Evolutionary conservation across 495 filamentous ascomycete species (phyloP).

Genomic region (Aspergillus panamensis): DNA sequence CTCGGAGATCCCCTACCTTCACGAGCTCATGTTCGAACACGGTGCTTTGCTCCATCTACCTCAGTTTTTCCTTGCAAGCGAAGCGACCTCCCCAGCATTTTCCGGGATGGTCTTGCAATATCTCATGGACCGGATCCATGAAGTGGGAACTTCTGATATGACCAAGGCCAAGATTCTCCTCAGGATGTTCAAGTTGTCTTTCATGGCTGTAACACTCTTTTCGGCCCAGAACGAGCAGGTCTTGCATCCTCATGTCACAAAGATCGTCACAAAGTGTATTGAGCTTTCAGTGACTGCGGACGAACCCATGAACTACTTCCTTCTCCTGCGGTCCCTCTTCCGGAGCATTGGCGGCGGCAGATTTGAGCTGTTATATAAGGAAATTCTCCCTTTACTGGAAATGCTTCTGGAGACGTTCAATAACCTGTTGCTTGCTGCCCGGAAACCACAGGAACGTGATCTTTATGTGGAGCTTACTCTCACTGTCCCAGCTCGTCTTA

Average conservation of each 20-base stretch:
- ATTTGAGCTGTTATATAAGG: conserved; percentile 97
- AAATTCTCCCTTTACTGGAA: conserved; percentile 91
- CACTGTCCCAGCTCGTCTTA: conserved; percentile 90
- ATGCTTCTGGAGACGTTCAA: conserved; percentile 97
- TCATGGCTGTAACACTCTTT: conserved; percentile 98
- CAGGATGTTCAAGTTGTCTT: conserved; percentile 95
- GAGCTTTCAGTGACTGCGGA: conserved; percentile 92
- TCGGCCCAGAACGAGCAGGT: conserved; percentile 93
- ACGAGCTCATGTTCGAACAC: conserved; percentile 97
- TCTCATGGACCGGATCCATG: conserved; percentile 91
- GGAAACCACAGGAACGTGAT: conserved; percentile 86
- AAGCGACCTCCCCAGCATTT: conserved; percentile 95
- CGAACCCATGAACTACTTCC: conserved; percentile 98
- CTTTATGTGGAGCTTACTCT: conserved; percentile 95
- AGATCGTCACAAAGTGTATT: conserved; percentile 94
- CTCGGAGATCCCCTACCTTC: conserved; percentile 91
- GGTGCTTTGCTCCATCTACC: conserved; percentile 89
- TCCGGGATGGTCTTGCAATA: conserved; percentile 97
- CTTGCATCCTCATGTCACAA: conserved; percentile 88
- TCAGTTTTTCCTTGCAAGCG: conserved; percentile 96
- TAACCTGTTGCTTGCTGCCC: conserved; percentile 81
- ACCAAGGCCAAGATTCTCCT: conserved; percentile 88
- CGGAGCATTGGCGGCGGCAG: conserved; percentile 94
- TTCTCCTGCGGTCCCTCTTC: conserved; percentile 87
- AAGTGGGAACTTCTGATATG: conserved; percentile 87